Conservation (phyloP, 108 stramenopile species). For the Cyclotella kingstonii region DNA sequence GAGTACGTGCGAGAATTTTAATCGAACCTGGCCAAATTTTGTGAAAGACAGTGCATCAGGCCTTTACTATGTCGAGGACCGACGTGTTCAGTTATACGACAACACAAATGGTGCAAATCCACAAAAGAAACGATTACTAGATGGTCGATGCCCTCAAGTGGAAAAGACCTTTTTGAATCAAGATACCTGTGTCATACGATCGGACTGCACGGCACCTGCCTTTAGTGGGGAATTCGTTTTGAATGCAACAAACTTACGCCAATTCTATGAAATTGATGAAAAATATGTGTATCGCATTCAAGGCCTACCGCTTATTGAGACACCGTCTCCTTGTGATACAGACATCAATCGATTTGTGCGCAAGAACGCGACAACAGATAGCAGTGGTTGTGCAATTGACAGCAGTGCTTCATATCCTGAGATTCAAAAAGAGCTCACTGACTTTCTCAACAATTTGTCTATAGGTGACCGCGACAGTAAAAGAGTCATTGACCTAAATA, state of each 20-base stretch:
- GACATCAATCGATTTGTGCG: slow-evolving; percentile 22
- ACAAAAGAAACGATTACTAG: slow-evolving; percentile 13
- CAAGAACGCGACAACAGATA: slow-evolving; percentile 20
- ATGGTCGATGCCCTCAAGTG: slow-evolving; percentile 14
- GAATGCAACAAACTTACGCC: slow-evolving; percentile 19
- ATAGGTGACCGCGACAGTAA: not conserved
- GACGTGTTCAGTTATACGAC: slow-evolving; percentile 15
- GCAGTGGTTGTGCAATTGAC: slow-evolving; percentile 3
- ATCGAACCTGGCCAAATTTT: slow-evolving; percentile 30
- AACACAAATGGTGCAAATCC: slow-evolving; percentile 8
- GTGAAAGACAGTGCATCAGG: slow-evolving; percentile 13
- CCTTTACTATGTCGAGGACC: slow-evolving; percentile 35
- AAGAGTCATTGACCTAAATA: slow-evolving; percentile 15
- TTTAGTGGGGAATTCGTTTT: slow-evolving; percentile 9
- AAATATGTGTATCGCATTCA: slow-evolving; percentile 27
- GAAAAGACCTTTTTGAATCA: slow-evolving; percentile 31
- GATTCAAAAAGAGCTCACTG: slow-evolving; percentile 1
- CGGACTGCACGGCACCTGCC: slow-evolving; percentile 17
- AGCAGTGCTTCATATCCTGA: not conserved
- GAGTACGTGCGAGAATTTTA: slow-evolving; percentile 6
- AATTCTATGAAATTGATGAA: slow-evolving; percentile 30
- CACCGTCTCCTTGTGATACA: slow-evolving; percentile 15
- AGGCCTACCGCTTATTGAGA: slow-evolving; percentile 25
- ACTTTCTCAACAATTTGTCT: not conserved
- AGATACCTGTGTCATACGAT: slow-evolving; percentile 16